Percentiles rank a stretch among this genome's conserved stretches.
phyloP scores from a whole-genome alignment of 345 rosid species.

The Populus nigra region DNA sequence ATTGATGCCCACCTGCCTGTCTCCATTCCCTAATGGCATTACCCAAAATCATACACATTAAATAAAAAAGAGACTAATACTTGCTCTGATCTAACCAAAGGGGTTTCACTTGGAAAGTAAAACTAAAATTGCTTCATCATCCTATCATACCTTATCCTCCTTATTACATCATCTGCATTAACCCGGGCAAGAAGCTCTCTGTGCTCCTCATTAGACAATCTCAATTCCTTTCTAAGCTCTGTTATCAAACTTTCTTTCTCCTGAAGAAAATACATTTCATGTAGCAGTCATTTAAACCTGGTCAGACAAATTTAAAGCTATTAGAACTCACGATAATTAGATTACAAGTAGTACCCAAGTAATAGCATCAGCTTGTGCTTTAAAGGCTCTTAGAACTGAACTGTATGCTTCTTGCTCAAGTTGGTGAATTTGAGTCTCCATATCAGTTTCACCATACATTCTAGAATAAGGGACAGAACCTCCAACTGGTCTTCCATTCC shows the following conservation, averaged over 20 bases:
- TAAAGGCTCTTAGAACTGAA: slow-evolving; percentile 80
- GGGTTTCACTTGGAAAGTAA: background rate
- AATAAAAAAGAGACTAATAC: slow-evolving; percentile 4
- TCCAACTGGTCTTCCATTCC: slow-evolving; percentile 61
- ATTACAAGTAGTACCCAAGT: slow-evolving; percentile 64
- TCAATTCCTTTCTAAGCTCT: slow-evolving; percentile 78
- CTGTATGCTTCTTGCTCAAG: slow-evolving; percentile 86
- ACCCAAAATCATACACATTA: slow-evolving; percentile 7
- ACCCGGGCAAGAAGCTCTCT: slow-evolving; percentile 79
- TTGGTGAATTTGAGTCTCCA: slow-evolving; percentile 86
- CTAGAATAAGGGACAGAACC: slow-evolving; percentile 57
- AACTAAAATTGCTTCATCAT: slow-evolving; percentile 5
- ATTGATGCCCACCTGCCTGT: slow-evolving; percentile 62
- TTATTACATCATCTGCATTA: slow-evolving; percentile 63
- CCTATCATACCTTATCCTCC: slow-evolving; percentile 59
- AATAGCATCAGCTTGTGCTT: slow-evolving; percentile 94
- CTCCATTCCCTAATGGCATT: slow-evolving; percentile 80
- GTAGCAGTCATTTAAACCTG: slow-evolving; percentile 36
- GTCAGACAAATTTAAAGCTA: slow-evolving; percentile 28
- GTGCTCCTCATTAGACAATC: slow-evolving; percentile 82
- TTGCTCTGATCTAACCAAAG: slow-evolving; percentile 8
- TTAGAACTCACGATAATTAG: slow-evolving; percentile 9
- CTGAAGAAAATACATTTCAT: slow-evolving; percentile 46
- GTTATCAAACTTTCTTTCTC: slow-evolving; percentile 87
- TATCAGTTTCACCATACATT: slow-evolving; percentile 70